Base-by-base conservation (phyloP, 768 basidiomycete species). In the Neoboletus brunneissimus region DNA sequence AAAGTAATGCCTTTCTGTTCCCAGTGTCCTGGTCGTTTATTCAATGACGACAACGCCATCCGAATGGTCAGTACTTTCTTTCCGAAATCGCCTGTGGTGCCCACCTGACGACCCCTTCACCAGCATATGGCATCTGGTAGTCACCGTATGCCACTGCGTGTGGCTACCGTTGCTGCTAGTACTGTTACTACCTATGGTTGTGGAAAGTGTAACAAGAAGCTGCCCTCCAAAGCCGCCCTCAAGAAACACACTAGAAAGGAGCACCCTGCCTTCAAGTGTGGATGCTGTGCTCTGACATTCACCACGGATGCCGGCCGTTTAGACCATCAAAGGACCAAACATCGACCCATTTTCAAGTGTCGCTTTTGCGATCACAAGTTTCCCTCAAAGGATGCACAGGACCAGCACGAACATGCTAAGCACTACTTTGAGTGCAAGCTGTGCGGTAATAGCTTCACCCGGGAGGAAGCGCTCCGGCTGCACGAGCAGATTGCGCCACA, bases 231-330 rank as follows among this genome's bases (percentile, higher is more conserved):
- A 45, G 20, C 37, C 10, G 54, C 51, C n/a, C 64, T 66, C 35
- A 54, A 66, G 5, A 56, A 64, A 9, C 67, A 68, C 34, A 45
- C 4, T 1, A 32, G 3, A 13, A 52, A 54, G 42, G 65, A 53
- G 15, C 66, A 68, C 48, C 0, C n/a, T n/a, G n/a, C n/a, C n/a
- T n/a, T n/a, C n/a, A n/a, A 59, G 43, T 71, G 69, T 22, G 8
- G n/a, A 7, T 35, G 62, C 31, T 68, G 69, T 12, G 40, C 58
- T 15, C 49, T 51, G 5, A 23, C 42, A 2, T 64, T 62, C 49
- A 4, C 13, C 18, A 59, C 64, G 4, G 27, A 35, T 11, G 15
- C 42, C 1, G 59, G 54, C 0, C 57, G 56, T 13, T 32, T 38
- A 23, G 11, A 50, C 1, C 68, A 71, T 40, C 47, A 63, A 22